A percentile compares a stretch with the other conserved stretches of the same genome.
Conservation (phyloP, 345 rosid genomes). For the Carallia brachiata region DNA sequence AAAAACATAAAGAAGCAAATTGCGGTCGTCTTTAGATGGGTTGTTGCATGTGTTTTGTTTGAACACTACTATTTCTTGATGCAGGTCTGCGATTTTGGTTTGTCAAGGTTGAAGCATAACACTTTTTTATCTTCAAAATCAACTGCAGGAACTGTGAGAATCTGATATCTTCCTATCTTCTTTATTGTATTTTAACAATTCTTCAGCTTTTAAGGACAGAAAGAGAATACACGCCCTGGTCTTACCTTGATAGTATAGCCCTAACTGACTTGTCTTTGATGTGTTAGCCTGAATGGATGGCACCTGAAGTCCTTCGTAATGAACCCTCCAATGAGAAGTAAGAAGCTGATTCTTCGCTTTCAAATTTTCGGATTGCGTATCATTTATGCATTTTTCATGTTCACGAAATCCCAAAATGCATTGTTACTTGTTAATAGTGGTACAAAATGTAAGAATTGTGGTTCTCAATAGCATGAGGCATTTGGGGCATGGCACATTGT, state of each 20-base stretch:
- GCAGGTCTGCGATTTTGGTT: constrained; percentile 96
- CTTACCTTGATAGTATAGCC: constrained; percentile 1
- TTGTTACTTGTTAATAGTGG: background rate
- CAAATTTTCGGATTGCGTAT: no score
- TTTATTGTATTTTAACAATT: background rate
- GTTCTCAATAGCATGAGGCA: background rate
- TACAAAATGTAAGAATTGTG: no score
- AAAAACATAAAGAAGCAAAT: constrained; percentile 2
- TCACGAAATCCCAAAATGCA: background rate
- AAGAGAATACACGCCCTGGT: constrained; percentile 10
- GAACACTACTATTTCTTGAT: constrained; percentile 10
- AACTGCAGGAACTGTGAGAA: constrained; percentile 97
- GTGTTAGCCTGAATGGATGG: constrained; percentile 99
- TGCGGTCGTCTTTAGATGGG: background rate
- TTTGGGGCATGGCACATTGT: background rate
- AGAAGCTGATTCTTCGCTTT: constrained; percentile 30
- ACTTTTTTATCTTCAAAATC: constrained; percentile 97
- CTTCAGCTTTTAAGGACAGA: background rate
- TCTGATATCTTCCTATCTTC: background rate
- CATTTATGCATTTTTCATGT: background rate
- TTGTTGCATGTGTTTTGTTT: background rate
- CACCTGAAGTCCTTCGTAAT: constrained; percentile 96
- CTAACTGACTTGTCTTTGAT: constrained; percentile 34
- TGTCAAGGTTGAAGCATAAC: constrained; percentile 96
- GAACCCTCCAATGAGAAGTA: constrained; percentile 96